phyloP scores from a whole-genome alignment of 108 stramenopile species.

The Asterionellopsis glacialis region DNA sequence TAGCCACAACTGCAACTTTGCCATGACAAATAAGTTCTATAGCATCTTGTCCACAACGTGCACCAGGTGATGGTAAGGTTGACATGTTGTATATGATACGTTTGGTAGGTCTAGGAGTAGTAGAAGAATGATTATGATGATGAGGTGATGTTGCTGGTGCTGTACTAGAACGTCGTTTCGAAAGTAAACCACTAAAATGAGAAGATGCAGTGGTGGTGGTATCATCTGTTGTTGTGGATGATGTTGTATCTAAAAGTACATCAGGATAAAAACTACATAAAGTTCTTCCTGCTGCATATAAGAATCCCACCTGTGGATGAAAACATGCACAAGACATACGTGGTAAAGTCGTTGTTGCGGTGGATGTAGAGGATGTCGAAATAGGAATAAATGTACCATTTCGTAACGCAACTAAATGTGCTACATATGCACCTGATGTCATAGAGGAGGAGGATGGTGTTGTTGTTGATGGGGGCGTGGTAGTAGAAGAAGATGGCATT shows the following conservation, averaged over 20 bases:
- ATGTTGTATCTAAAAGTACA: not conserved
- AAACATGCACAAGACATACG: conserved; percentile 62
- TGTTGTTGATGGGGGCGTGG: not conserved
- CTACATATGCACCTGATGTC: conserved; percentile 50
- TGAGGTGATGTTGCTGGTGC: no score
- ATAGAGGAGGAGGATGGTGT: conserved; percentile 1
- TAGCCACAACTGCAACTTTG: conserved; percentile 63
- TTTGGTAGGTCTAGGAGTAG: no score
- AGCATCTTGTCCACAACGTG: conserved; percentile 58
- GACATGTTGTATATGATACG: not conserved
- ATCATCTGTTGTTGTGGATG: not conserved
- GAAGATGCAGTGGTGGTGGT: not conserved
- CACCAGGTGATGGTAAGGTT: conserved; percentile 54
- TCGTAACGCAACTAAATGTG: conserved; percentile 51
- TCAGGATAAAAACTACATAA: conserved; percentile 22
- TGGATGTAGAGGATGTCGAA: conserved; percentile 5
- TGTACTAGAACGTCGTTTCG: no score
- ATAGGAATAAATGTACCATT: conserved; percentile 59
- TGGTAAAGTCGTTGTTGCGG: conserved; percentile 38
- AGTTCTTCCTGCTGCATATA: conserved; percentile 64
- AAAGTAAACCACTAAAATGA: no score
- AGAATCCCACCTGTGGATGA: conserved; percentile 56
- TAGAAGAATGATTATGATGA: no score
- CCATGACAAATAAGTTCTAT: conserved; percentile 56
- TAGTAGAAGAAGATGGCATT: no score